Evolutionary conservation across 345 rosid species (phyloP).

Genomic region (Litchi chinensis): DNA sequence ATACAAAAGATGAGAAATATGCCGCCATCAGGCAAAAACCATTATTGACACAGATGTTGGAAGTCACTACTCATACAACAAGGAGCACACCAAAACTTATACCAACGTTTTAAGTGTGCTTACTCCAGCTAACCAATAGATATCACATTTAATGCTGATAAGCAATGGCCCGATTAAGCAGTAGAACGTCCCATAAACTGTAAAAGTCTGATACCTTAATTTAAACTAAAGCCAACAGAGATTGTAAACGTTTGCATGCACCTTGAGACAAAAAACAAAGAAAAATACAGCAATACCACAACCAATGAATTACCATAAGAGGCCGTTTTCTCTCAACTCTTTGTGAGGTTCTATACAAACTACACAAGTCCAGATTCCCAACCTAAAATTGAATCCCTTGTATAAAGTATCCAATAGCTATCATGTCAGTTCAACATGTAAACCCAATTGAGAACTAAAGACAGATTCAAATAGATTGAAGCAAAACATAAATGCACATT

Average conservation of each 20-base stretch:
- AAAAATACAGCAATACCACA: too few species aligned
- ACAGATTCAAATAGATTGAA: background rate
- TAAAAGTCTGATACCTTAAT: background rate
- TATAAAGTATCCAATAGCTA: background rate
- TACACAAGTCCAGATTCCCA: background rate
- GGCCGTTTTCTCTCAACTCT: too few species aligned
- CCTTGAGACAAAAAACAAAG: background rate
- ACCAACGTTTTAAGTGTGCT: too few species aligned
- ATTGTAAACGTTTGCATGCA: background rate
- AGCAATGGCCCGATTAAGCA: background rate
- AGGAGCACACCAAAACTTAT: too few species aligned
- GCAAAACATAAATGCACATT: background rate
- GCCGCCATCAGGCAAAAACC: background rate
- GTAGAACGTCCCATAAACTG: background rate
- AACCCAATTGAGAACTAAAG: background rate
- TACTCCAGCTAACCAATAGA: too few species aligned
- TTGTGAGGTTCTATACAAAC: too few species aligned
- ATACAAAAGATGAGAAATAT: background rate
- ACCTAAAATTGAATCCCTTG: background rate
- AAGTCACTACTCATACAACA: background rate
- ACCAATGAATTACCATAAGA: too few species aligned
- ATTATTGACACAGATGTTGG: background rate
- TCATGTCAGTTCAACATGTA: background rate
- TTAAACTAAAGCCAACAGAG: background rate
- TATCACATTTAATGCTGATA: too few species aligned